Conservation (phyloP, 106 monocot species). For the Dendrobium chrysotoxum region DNA sequence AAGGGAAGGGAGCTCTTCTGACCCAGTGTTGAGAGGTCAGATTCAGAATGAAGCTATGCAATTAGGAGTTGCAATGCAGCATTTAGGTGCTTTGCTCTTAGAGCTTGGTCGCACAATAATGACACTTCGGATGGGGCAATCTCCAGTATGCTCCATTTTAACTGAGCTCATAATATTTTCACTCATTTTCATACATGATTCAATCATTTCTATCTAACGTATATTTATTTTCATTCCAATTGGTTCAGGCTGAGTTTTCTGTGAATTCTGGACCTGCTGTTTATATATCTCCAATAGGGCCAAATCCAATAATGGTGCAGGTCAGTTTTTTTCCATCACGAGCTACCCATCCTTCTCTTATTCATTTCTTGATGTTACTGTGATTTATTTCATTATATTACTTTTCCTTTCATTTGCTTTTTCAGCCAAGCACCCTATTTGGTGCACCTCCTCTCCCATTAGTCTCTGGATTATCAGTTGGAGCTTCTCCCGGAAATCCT, state of each 20-base stretch:
- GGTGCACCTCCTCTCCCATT: constrained; percentile 18
- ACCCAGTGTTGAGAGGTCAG: constrained; percentile 37
- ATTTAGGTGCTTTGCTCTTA: constrained; percentile 82
- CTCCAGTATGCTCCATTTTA: constrained; percentile 53
- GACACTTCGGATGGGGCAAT: constrained; percentile 70
- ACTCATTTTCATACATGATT: background rate
- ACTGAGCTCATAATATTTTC: background rate
- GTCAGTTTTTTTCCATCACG: constrained; percentile 15
- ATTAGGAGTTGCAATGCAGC: constrained; percentile 75
- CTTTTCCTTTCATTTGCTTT: constrained; percentile 45
- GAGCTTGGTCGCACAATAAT: constrained; percentile 88
- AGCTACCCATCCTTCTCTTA: background rate
- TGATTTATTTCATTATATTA: background rate
- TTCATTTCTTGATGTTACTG: background rate
- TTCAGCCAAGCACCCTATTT: constrained; percentile 45
- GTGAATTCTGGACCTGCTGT: constrained; percentile 92
- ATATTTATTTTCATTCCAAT: background rate
- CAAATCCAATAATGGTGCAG: constrained; percentile 97
- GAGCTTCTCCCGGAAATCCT: constrained; percentile 35
- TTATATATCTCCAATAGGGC: constrained; percentile 71
- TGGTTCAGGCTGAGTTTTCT: constrained; percentile 59
- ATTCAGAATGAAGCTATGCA: constrained; percentile 72
- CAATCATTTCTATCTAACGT: background rate
- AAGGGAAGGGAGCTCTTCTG: constrained; percentile 47
- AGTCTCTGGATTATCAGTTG: background rate